Percentiles rank a stretch among this genome's conserved stretches.
Conservation (phyloP, 192 early-diverging fungal genomes). For the Spizellomyces punctatus region DNA sequence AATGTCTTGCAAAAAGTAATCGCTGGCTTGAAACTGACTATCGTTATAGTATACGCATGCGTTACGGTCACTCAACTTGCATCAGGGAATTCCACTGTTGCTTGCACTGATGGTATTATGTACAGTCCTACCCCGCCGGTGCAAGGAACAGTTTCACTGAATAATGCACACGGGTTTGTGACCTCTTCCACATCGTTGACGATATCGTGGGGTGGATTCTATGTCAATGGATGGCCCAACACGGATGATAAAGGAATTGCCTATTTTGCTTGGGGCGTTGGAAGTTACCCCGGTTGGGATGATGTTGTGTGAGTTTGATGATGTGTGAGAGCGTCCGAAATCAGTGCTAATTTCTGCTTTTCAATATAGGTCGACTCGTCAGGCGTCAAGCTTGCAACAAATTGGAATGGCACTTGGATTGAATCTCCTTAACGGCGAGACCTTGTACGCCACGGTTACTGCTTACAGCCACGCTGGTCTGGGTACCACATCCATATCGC, state of each 20-base stretch:
- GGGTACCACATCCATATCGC: not conserved
- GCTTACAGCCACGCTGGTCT: not conserved
- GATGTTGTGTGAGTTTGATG: conserved; percentile 2
- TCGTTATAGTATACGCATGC: not conserved
- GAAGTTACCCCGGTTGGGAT: not conserved
- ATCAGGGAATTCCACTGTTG: not conserved
- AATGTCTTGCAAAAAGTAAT: not conserved
- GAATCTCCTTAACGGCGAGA: not conserved
- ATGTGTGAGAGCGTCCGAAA: not conserved
- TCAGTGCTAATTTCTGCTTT: not conserved
- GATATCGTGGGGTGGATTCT: conserved; percentile 8
- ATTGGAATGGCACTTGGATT: not conserved
- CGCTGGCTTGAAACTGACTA: not conserved
- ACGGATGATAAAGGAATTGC: conserved; percentile 1
- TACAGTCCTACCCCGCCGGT: not conserved
- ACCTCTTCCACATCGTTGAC: not conserved
- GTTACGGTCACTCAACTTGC: not conserved
- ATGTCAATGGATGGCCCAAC: not conserved
- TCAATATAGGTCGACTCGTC: no score
- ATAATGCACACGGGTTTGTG: not conserved
- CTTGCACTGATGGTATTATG: conserved; percentile 13
- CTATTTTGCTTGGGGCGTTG: conserved; percentile 1
- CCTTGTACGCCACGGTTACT: not conserved
- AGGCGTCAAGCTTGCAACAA: no score
- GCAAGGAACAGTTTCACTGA: not conserved